Percentiles rank a stretch among this genome's conserved stretches.
These are phyloP conservation scores for Cladosporium sp. DNA, from an alignment of 2,329 filamentous ascomycete genomes.

Conservation along the genomic window DNA sequence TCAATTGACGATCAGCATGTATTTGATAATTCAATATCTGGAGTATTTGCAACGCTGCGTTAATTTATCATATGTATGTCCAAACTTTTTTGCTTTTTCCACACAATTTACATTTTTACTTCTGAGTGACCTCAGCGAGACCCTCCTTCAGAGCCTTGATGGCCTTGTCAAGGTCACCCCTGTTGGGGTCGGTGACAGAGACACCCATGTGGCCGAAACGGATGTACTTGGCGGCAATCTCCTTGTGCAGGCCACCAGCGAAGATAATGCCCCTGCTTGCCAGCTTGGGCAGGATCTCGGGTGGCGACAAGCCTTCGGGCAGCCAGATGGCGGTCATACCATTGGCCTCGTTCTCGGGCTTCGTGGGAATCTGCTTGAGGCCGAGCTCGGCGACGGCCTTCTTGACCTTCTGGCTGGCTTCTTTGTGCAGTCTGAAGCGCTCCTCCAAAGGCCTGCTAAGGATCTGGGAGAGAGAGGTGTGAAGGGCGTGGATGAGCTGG, in stretches of 20 bases:
- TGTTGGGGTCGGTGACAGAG: constrained; percentile 77
- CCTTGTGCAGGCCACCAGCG: constrained; percentile 93
- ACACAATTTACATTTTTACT: background rate
- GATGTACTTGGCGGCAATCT: constrained; percentile 90
- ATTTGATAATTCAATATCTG: background rate
- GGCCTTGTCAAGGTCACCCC: constrained; percentile 82
- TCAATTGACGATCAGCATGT: background rate
- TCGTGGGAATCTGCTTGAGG: constrained; percentile 80
- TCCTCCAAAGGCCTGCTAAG: constrained; percentile 76
- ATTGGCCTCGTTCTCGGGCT: constrained; percentile 89
- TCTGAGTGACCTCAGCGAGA: constrained; percentile 60
- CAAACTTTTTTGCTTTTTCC: background rate
- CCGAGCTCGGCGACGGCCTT: constrained; percentile 77
- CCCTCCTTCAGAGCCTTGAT: constrained; percentile 75
- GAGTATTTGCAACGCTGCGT: background rate
- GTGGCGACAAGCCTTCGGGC: constrained; percentile 76
- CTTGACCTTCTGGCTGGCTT: constrained; percentile 83
- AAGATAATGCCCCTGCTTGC: constrained; percentile 88
- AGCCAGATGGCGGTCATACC: constrained; percentile 98
- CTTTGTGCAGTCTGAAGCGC: constrained; percentile 79
- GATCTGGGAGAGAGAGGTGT: constrained; percentile 86
- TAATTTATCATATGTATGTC: constrained; percentile 18
- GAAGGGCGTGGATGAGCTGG: constrained; percentile 87
- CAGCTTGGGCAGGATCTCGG: constrained; percentile 82
- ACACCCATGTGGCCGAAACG: constrained; percentile 98